A percentile compares a stretch with the other conserved stretches of the same genome.
Evolutionary conservation across 2,329 filamentous ascomycete species (phyloP).

Genomic region (Scedosporium boydii): DNA sequence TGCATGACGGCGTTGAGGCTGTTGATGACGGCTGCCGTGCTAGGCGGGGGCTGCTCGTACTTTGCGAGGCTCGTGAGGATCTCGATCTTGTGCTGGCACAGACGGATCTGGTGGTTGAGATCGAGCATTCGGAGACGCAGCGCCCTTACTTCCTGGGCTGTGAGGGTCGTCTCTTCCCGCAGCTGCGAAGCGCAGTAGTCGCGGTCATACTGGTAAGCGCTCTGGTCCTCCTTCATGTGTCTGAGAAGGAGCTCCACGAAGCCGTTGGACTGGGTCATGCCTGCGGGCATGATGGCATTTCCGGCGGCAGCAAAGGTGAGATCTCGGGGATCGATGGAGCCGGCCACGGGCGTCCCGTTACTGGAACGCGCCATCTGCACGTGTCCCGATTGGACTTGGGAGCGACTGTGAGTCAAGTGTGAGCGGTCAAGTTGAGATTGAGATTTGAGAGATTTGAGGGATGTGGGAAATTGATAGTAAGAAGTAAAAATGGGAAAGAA

Average conservation of each 20-base stretch:
- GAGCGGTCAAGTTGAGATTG: background rate
- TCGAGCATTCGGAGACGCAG: constrained; percentile 33
- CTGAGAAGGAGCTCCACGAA: constrained; percentile 8
- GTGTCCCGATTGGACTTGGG: background rate
- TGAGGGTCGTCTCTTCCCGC: constrained; percentile 19
- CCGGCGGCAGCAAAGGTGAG: background rate
- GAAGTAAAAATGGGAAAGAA: background rate
- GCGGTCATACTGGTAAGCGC: constrained; percentile 30
- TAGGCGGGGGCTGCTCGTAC: constrained; percentile 17
- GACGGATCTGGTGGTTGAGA: constrained; percentile 32
- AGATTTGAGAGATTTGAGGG: background rate
- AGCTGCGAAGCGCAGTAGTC: constrained; percentile 30
- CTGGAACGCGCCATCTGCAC: background rate
- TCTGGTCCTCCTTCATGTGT: constrained; percentile 32
- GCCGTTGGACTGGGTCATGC: constrained; percentile 5
- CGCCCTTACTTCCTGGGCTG: constrained; percentile 29
- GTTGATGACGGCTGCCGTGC: constrained; percentile 6
- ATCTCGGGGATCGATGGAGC: constrained; percentile 1
- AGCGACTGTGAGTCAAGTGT: background rate
- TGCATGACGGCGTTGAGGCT: constrained; percentile 10
- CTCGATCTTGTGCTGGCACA: constrained; percentile 30
- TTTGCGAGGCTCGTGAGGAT: constrained; percentile 14
- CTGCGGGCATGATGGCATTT: constrained; percentile 2
- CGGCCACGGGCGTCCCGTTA: background rate
- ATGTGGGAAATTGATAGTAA: background rate